Evolutionary conservation across 345 rosid genomes (phyloP).

Genomic region (Citrus sp.): DNA sequence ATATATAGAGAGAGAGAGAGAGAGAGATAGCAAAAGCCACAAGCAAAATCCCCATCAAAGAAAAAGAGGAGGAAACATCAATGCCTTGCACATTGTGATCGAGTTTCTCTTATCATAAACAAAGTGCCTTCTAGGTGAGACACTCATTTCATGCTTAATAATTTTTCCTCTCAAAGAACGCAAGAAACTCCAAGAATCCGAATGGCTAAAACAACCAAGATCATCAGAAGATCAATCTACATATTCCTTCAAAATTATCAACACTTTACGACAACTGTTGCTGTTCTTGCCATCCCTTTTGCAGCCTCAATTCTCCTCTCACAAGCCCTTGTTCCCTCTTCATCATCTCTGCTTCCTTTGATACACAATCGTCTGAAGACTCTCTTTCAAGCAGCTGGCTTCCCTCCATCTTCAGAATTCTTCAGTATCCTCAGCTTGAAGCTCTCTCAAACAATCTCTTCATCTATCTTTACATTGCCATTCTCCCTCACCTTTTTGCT

Average conservation of each 20-base stretch:
- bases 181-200: slow-evolving; percentile 25
- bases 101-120: neutral
- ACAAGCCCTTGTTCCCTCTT: slow-evolving; percentile 32
- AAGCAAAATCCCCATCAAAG: neutral
- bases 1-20: neutral
- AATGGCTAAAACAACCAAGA: slow-evolving; percentile 48
- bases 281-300: slow-evolving; percentile 55
- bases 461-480: slow-evolving; percentile 61
- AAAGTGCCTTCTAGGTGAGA: slow-evolving; percentile 10
- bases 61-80: slow-evolving; percentile 7
- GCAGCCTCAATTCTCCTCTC: slow-evolving; percentile 59
- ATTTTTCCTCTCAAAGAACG: slow-evolving; percentile 8
- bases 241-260: slow-evolving; percentile 61
- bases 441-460: slow-evolving; percentile 70
- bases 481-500: slow-evolving; percentile 71
- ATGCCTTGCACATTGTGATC: neutral
- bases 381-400: slow-evolving; percentile 63
- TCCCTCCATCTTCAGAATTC: slow-evolving; percentile 54
- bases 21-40: neutral
- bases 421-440: slow-evolving; percentile 55
- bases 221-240: slow-evolving; percentile 65
- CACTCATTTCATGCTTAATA: slow-evolving; percentile 17
- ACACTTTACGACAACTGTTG: slow-evolving; percentile 50
- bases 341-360: slow-evolving; percentile 25
- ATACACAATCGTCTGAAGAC: slow-evolving; percentile 34